Base-by-base conservation (phyloP, 2,329 filamentous ascomycete genomes). In the Dryadomyces sulphureus region DNA sequence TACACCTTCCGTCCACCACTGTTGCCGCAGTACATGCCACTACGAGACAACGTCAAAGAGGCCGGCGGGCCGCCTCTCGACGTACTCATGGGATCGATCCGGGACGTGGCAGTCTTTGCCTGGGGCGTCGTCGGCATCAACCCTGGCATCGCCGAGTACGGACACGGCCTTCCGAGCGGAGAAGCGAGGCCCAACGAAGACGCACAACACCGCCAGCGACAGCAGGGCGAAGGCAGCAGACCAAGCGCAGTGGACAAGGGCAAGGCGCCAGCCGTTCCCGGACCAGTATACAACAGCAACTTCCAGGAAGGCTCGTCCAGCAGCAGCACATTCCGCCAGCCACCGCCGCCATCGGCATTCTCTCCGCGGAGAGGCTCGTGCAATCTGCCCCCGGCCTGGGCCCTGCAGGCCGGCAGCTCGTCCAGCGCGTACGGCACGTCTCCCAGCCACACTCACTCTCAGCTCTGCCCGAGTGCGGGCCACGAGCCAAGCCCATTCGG, bases 61-160 rank as follows among this genome's bases (percentile, higher is more conserved):
- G 62, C 62, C 12, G 67, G 69, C 51, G 73, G 73, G n/a, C 75
- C 76, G 34, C 66, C 72, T 17, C 57, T 70, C 41, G 70, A 77
- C 22, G 72, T 78, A 45, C 77, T 92, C 55, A 86, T 92, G 82
- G 71, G 73, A 46, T 82, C 81, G 3, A 93, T 93, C 53, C 79
- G 83, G 47, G 85, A 92, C 45, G 82, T 89, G 41, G 85, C 84
- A 1, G 82, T 92, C n/a, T 92, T 93, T 58, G 85, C 85, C 9
- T 93, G 85, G 85, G 81, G 80, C 2, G 64, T 90, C 11, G 77
- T 79, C 21, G 84, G 84, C 20, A 89, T 89, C 65, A 90, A 92
- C 59, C 81, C 81, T 14, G 80, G 77, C 36, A 63, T 90, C 45
- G 77, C 79, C 16, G 68, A 74, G 3, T 82, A 81, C 55, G 68